phyloP scores from a whole-genome alignment of 768 basidiomycete genomes.

The Mrakia hoshinonis region DNA sequence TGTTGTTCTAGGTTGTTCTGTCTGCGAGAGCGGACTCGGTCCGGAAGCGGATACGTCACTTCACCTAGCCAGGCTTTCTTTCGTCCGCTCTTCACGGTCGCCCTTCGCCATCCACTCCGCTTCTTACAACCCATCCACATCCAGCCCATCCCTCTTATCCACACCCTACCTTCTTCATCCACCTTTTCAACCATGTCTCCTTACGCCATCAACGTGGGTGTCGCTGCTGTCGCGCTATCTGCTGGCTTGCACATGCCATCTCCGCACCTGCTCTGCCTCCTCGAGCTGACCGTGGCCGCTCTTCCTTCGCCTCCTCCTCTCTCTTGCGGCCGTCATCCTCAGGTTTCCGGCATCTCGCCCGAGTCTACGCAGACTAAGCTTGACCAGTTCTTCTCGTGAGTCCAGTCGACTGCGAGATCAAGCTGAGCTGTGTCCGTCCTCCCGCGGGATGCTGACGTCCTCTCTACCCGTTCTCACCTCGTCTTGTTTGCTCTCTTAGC shows the following conservation, averaged over 20 bases:
- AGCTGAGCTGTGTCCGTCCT: not conserved
- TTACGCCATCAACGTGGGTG: conserved; percentile 26
- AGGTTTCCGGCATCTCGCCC: conserved; percentile 67
- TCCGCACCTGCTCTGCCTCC: not conserved
- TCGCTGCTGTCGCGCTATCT: not conserved
- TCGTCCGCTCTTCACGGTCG: no score
- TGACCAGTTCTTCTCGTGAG: conserved; percentile 44
- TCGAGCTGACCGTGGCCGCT: not conserved
- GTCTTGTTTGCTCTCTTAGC: not conserved
- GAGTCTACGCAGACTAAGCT: conserved; percentile 60
- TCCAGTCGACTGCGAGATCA: not conserved
- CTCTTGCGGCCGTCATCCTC: not conserved
- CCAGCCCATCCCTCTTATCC: not conserved
- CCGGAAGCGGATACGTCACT: no score
- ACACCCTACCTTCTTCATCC: not conserved
- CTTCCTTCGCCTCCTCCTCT: not conserved
- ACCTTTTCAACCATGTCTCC: conserved; percentile 24
- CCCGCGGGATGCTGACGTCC: not conserved
- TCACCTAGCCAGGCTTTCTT: no score
- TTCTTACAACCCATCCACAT: not conserved
- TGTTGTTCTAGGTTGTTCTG: no score
- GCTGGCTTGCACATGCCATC: not conserved
- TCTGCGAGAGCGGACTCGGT: no score
- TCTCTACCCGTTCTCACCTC: not conserved
- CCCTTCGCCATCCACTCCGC: not conserved